These are phyloP conservation scores for Daldinia childiae DNA, from an alignment of 495 filamentous ascomycete genomes.

Conservation along the genomic window DNA sequence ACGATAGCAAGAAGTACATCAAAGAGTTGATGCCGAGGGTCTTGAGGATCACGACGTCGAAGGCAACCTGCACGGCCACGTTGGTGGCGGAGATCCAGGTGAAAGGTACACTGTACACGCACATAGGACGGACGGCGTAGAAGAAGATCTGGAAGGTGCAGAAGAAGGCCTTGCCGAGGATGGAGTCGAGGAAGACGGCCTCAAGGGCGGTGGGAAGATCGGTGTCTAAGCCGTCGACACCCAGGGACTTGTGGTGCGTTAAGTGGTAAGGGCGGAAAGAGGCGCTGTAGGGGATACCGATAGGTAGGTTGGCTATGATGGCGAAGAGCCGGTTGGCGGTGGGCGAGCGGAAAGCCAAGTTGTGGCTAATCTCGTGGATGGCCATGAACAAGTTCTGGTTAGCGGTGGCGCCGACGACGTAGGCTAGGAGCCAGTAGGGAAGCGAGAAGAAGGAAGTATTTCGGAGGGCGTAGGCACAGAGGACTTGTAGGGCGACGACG, in stretches of 20 bases:
- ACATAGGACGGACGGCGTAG: slow-evolving; percentile 98
- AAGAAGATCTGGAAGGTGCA: slow-evolving; percentile 99
- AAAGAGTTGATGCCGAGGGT: slow-evolving; percentile 65
- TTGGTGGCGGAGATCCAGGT: slow-evolving; percentile 88
- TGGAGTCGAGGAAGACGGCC: slow-evolving; percentile 92
- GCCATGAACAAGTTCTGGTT: slow-evolving; percentile 99
- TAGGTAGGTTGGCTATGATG: slow-evolving; percentile 93
- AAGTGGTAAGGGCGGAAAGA: slow-evolving; percentile 98
- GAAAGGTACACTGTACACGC: slow-evolving; percentile 88
- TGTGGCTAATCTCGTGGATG: slow-evolving; percentile 99
- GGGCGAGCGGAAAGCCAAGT: slow-evolving; percentile 90
- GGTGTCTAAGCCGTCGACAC: slow-evolving; percentile 94
- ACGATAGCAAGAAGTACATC: slow-evolving; percentile 82
- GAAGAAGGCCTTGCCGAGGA: slow-evolving; percentile 98
- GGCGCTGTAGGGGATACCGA: slow-evolving; percentile 94
- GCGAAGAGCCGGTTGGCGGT: slow-evolving; percentile 85
- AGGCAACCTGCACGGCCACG: slow-evolving; percentile 74
- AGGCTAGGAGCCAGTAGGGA: slow-evolving; percentile 84
- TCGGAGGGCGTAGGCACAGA: slow-evolving; percentile 81
- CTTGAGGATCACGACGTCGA: slow-evolving; percentile 76
- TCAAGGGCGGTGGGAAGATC: slow-evolving; percentile 94
- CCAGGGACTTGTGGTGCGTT: slow-evolving; percentile 98
- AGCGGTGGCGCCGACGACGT: slow-evolving; percentile 91
- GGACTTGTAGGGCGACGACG: slow-evolving; percentile 84
- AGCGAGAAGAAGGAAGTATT: slow-evolving; percentile 83